These are phyloP conservation scores for Tetradesmus lagerheimii DNA, from an alignment of 139 green algal genomes.

Conservation along the genomic window DNA sequence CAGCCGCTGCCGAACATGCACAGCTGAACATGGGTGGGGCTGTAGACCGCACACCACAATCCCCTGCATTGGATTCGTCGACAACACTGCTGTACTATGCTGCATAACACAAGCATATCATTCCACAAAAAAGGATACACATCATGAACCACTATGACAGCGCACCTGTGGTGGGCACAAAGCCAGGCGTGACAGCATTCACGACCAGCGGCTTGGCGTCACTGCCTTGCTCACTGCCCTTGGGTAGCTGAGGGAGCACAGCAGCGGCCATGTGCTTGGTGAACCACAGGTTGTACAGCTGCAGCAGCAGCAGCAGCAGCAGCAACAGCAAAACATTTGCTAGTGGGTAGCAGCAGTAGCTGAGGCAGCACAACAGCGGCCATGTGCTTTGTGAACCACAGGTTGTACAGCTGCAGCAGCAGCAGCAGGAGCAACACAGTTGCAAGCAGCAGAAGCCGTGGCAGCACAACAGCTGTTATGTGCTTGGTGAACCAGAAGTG, in stretches of 20 bases:
- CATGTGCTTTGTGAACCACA: slow-evolving; percentile 27
- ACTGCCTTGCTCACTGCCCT: neutral
- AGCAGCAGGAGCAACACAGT: too few species aligned
- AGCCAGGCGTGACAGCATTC: slow-evolving; percentile 24
- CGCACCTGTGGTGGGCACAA: slow-evolving; percentile 24
- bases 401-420: neutral
- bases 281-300: slow-evolving; percentile 35
- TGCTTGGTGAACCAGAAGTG: too few species aligned
- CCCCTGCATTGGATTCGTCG: too few species aligned
- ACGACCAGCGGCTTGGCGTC: neutral
- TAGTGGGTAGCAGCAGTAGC: neutral
- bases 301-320: neutral
- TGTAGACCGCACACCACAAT: too few species aligned
- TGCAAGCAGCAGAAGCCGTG: neutral
- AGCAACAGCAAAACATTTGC: neutral
- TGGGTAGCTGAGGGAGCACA: slow-evolving; percentile 19
- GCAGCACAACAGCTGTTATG: too few species aligned
- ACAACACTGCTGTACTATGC: too few species aligned
- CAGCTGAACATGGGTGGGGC: neutral
- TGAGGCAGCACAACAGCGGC: slow-evolving; percentile 27
- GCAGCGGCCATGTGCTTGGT: slow-evolving; percentile 21
- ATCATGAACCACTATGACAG: neutral
- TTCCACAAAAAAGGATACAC: neutral
- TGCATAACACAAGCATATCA: too few species aligned
- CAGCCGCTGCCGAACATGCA: neutral